Percentiles rank a stretch among this genome's conserved stretches.
Evolutionary conservation across 208 protist genomes (phyloP).

Genomic region (Wallacemonas sp.): DNA sequence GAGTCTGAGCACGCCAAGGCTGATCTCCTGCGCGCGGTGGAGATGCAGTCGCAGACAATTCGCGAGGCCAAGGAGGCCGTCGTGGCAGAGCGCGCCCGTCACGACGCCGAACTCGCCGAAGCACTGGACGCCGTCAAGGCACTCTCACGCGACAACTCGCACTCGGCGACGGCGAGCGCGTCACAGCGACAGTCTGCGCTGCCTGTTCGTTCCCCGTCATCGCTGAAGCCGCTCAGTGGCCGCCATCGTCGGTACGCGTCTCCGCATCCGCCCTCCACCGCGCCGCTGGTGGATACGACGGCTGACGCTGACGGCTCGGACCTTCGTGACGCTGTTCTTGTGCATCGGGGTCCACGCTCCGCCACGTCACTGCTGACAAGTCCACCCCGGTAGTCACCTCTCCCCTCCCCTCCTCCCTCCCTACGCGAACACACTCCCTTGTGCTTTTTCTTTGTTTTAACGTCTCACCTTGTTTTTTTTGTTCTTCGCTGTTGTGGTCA

Average conservation of each 20-base stretch:
- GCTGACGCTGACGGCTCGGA: too few species aligned
- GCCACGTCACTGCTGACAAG: too few species aligned
- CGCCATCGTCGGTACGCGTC: constrained; percentile 22
- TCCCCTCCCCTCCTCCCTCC: too few species aligned
- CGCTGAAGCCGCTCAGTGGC: background rate
- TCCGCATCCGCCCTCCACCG: constrained; percentile 8
- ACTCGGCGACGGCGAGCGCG: constrained; percentile 10
- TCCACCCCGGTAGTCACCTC: too few species aligned
- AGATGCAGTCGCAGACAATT: constrained; percentile 48
- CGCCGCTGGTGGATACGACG: too few species aligned
- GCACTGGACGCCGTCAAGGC: constrained; percentile 10
- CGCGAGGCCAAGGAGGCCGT: constrained; percentile 42
- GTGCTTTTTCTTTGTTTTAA: too few species aligned
- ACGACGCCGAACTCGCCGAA: constrained; percentile 43
- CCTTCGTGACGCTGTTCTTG: too few species aligned
- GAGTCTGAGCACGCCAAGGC: constrained; percentile 19
- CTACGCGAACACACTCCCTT: too few species aligned
- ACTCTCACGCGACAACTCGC: constrained; percentile 12
- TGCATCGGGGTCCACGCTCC: too few species aligned
- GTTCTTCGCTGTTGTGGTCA: too few species aligned
- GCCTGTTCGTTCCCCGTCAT: constrained; percentile 5
- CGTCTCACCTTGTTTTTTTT: too few species aligned
- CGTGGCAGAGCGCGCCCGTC: constrained; percentile 28
- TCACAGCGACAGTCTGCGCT: constrained; percentile 16
- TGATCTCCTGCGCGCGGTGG: constrained; percentile 36